A percentile compares a stretch with the other conserved stretches of the same genome.
Evolutionary conservation across 2,329 filamentous ascomycete species (phyloP).

Genomic region (Phialocephala subalpina): DNA sequence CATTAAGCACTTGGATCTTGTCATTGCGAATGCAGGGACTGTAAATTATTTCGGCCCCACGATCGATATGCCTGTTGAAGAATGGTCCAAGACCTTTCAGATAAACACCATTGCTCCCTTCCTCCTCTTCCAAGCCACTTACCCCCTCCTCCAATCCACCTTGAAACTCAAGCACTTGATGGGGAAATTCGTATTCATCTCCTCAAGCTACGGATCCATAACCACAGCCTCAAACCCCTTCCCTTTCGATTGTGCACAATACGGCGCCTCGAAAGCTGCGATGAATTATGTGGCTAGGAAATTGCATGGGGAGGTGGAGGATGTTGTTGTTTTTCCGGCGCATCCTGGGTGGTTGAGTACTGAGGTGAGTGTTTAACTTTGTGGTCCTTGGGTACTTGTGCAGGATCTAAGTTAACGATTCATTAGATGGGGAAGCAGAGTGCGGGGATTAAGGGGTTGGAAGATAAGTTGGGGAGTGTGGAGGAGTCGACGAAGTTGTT

Average conservation of each 20-base stretch:
- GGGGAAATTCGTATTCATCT: conserved; percentile 49
- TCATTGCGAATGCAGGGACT: conserved; percentile 62
- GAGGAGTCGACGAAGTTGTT: conserved; percentile 17
- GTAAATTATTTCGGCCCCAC: conserved; percentile 40
- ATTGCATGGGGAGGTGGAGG: conserved; percentile 47
- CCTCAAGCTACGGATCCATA: conserved; percentile 36
- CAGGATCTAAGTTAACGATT: no score
- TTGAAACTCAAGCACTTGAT: conserved; percentile 24
- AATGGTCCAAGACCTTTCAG: conserved; percentile 48
- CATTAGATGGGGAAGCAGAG: no score
- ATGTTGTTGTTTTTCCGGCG: conserved; percentile 43
- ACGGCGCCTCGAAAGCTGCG: conserved; percentile 51
- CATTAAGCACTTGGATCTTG: conserved; percentile 54
- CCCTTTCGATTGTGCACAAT: conserved; percentile 36
- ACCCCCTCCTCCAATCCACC: conserved; percentile 47
- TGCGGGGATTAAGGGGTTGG: conserved; percentile 31
- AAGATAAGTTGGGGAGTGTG: conserved; percentile 24
- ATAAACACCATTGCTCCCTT: conserved; percentile 53
- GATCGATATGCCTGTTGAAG: conserved; percentile 40
- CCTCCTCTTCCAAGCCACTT: conserved; percentile 53
- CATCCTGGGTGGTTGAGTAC: conserved; percentile 43
- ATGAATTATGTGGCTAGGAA: conserved; percentile 46
- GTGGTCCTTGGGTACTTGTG: no score
- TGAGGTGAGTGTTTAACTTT: conserved; percentile 37
- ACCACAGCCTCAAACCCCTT: conserved; percentile 8